A percentile compares a stretch with the other conserved stretches of the same genome.
Evolutionary conservation across 345 rosid species (phyloP).

Genomic region (Pseudoturritis turrita): DNA sequence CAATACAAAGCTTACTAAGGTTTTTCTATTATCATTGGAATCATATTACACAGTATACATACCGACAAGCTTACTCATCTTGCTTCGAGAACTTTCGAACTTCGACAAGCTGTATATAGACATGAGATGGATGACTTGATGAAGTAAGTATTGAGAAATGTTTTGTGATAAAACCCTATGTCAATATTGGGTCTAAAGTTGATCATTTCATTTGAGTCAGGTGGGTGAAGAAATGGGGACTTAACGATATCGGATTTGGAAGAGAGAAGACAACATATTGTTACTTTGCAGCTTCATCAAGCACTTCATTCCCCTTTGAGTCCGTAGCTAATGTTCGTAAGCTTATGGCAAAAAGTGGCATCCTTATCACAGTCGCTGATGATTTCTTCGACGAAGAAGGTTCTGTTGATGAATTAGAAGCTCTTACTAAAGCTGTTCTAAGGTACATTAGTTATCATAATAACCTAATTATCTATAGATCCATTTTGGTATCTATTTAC

Average conservation of each 20-base stretch:
- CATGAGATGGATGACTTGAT: conserved; percentile 43
- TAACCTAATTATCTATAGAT: background rate
- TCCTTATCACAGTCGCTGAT: conserved; percentile 55
- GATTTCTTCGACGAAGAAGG: conserved; percentile 56
- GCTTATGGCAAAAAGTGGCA: conserved; percentile 41
- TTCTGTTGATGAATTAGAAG: conserved; percentile 40
- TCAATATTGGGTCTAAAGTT: background rate
- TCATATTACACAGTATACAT: conserved; percentile 31
- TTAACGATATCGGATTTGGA: conserved; percentile 54
- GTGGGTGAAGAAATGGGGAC: conserved; percentile 47
- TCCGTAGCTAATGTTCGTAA: conserved; percentile 20
- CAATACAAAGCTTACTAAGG: background rate
- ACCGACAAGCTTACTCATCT: conserved; percentile 37
- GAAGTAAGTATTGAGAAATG: conserved; percentile 28
- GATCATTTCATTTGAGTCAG: conserved; percentile 17
- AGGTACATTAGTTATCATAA: conserved; percentile 30
- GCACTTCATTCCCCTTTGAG: conserved; percentile 32
- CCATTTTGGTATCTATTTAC: background rate
- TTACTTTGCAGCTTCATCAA: conserved; percentile 44
- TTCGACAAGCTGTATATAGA: conserved; percentile 44
- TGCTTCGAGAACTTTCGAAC: conserved; percentile 35
- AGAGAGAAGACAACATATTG: conserved; percentile 54
- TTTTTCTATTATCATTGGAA: background rate
- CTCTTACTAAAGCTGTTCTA: conserved; percentile 45
- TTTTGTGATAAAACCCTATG: background rate